Evolutionary conservation across 805 yeast species (phyloP).

Genomic region (Lipomyces yamanashiensis): DNA sequence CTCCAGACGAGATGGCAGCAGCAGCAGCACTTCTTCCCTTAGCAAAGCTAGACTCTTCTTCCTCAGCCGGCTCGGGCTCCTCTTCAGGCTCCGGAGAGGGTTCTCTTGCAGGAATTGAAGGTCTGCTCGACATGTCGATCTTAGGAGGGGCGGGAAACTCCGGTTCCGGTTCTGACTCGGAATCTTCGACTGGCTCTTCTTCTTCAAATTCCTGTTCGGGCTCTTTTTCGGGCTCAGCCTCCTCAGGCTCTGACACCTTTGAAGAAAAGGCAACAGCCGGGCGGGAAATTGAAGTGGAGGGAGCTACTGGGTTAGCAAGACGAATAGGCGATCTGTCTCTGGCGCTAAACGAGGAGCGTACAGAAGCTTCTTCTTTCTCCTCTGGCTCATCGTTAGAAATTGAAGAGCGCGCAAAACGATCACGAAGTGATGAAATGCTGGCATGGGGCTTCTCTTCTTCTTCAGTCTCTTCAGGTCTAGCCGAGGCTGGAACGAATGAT

Average conservation of each 20-base stretch:
- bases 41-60: slow-evolving; percentile 18
- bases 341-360: slow-evolving; percentile 31
- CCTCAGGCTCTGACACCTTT: slow-evolving; percentile 38
- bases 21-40: slow-evolving; percentile 42
- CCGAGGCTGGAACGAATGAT: slow-evolving; percentile 6
- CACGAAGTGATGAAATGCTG: slow-evolving; percentile 30
- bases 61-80: slow-evolving; percentile 8
- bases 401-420: slow-evolving; percentile 35
- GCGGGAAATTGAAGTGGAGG: slow-evolving; percentile 25
- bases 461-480: slow-evolving; percentile 44
- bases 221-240: slow-evolving; percentile 26
- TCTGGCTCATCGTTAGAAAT: slow-evolving; percentile 38
- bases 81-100: slow-evolving; percentile 27
- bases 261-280: slow-evolving; percentile 28
- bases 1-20: slow-evolving; percentile 39
- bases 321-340: slow-evolving; percentile 42
- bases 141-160: slow-evolving; percentile 14
- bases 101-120: slow-evolving; percentile 6
- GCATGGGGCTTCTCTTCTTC: slow-evolving; percentile 37
- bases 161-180: slow-evolving; percentile 13
- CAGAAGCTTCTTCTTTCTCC: slow-evolving; percentile 41
- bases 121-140: slow-evolving; percentile 12
- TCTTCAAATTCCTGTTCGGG: slow-evolving; percentile 1
- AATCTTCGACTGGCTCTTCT: slow-evolving; percentile 3
- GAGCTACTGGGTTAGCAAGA: slow-evolving; percentile 37